Evolutionary conservation across 2,329 filamentous ascomycete species (phyloP), one percentile per base, ranked within the genome.

Genomic region (Myriosclerotinia scirpicola): DNA sequence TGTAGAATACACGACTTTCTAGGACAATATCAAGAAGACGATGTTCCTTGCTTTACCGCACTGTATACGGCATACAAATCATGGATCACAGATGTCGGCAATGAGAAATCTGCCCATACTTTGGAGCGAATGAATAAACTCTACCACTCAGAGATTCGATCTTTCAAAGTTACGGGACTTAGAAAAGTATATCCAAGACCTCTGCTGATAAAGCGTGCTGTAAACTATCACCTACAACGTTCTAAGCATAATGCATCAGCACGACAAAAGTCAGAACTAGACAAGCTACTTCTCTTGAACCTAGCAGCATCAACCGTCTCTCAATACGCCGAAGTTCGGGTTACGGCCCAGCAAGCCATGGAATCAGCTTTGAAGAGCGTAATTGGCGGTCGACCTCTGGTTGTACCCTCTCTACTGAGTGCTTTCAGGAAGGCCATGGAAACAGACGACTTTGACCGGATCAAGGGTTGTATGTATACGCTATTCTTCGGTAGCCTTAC

Each of bases 61-160:
- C 80, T 99, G 2, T 99, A 97, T 78, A 90, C 90, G 30, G 92
- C 94, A 1, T 99, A 97, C 77, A 85, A 92, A 54, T 95, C 92
- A 11, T 99, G 93, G 93, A 98, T 99, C 74, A 93, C 96, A 1
- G 95, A 99, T 74, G 93, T 99, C 52, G 95, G 96, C 22, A 96
- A 97, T 68, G 95, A 99, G 79, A 86, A 94, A 68, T 97, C 94
- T 22, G 94, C 95, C 0, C 95, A 97, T 76, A 91, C 96, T 2
- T 82, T 98, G 12, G 95, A 99, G 76, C 85, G 95, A 26, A 89
- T 98, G 17, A 87, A 90, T 5, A 87, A 93, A 64, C 84, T 99
- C 0, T 90, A 97, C 76, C 88, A 89, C 73, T 89, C 92, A 7
- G 95, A 99, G 74, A 90, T 93, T 68, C 87, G 92, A 34, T 91